These are phyloP conservation scores for Lichtheimia hyalospora DNA, from an alignment of 371 early-diverging fungal species.

Conservation along the genomic window DNA sequence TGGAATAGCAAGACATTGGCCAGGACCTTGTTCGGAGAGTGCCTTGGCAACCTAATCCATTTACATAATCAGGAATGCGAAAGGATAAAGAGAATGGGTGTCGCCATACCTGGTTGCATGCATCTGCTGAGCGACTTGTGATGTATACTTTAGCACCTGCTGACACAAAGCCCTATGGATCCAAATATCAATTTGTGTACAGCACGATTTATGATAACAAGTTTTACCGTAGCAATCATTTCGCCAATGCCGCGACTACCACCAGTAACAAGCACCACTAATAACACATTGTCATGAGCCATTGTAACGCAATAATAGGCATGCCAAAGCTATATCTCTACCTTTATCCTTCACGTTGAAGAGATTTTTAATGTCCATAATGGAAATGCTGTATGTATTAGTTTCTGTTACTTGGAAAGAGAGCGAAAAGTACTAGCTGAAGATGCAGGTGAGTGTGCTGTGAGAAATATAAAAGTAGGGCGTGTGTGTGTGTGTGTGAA, in stretches of 20 bases:
- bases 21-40: constrained; percentile 64
- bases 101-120: constrained; percentile 54
- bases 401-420: not conserved
- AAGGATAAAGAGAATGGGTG: not conserved
- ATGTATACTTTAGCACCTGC: constrained; percentile 82
- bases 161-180: constrained; percentile 62
- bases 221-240: constrained; percentile 62
- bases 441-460: too few species aligned
- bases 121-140: constrained; percentile 61
- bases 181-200: not conserved
- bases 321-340: not conserved
- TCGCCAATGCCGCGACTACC: constrained; percentile 81
- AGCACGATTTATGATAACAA: constrained; percentile 3
- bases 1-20: constrained; percentile 72
- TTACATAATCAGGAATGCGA: not conserved
- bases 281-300: not conserved
- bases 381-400: not conserved
- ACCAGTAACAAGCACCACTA: constrained; percentile 86
- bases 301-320: not conserved
- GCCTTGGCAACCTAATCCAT: constrained; percentile 45
- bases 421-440: not conserved
- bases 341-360: constrained; percentile 82
- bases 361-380: constrained; percentile 59
- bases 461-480: not conserved
- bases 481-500: not conserved